Evolutionary conservation across 2,329 filamentous ascomycete genomes (phyloP), one percentile per base, ranked within the genome.

Genomic region (Penicillium psychrosexuale): DNA sequence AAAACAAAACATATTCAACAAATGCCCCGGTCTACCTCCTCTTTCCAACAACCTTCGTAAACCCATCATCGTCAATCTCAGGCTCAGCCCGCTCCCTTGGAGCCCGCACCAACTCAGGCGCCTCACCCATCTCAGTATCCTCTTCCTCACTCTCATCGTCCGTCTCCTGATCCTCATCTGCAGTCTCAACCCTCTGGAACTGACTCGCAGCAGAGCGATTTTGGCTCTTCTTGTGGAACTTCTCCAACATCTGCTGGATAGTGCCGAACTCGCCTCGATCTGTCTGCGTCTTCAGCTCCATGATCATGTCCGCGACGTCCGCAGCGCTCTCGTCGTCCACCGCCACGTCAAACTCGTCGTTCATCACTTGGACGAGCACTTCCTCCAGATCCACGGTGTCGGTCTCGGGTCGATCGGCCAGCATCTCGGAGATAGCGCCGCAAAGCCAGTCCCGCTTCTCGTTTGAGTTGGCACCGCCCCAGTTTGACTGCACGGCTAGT

Each of bases 401-500:
- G 11, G 89, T 85, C 52, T 84, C 78, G 2, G 84, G 79, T 3
- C 79, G 75, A 11, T 78, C 74, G 17, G 67, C 78, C 64, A 97
- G 88, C 59, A 96, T 84, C 27, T 96, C 90, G 56, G 87, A 88
- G 50, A 97, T 81, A 40, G 89, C 89, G 60, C 91, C 92, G 48
- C 90, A 93, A 67, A 99, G 90, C 93, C 92, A 97, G 80, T 96
- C 93, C 67, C 93, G 89, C 79, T 97, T 97, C 75, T 95, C 91
- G 57, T 81, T 74, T 22, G 86, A 88, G 68, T 91, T 86, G 38
- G 90, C 85, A 2, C 93, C 94, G 66, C 93, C 94, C 88, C 92
- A 96, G 75, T 85, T 81, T 72, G 90, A 91, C 71, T 89, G 84
- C 42, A 97, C 90, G 44, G 94, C 91, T 69, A 96, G 85, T 46